Evolutionary conservation across 305 asterid species (phyloP).

Genomic region (Withania somnifera): DNA sequence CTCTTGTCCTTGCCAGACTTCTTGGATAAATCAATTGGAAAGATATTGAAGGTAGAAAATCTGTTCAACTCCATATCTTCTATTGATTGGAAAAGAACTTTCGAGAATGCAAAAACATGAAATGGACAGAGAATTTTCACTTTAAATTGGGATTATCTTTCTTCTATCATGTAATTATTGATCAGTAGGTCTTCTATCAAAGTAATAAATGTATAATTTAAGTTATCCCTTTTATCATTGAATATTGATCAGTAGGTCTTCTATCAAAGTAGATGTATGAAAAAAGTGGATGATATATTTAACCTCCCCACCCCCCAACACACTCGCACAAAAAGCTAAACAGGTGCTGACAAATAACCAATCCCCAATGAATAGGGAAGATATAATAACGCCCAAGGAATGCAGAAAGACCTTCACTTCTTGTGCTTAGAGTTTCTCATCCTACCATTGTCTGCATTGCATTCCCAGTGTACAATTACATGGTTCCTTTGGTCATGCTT

Average conservation of each 20-base stretch:
- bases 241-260: background rate
- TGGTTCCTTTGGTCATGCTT: background rate
- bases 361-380: background rate
- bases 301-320: too few species aligned
- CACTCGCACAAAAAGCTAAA: too few species aligned
- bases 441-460: background rate
- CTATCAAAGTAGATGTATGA: background rate
- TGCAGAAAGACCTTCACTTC: background rate
- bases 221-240: too few species aligned
- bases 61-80: background rate
- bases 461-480: background rate
- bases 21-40: constrained; percentile 71
- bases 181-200: background rate
- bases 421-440: background rate
- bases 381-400: background rate
- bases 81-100: background rate
- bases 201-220: too few species aligned
- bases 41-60: constrained; percentile 29
- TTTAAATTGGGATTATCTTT: background rate
- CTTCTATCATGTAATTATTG: background rate
- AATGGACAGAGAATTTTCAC: background rate
- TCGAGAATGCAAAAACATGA: background rate
- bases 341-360: background rate
- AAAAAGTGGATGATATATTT: background rate
- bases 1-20: constrained; percentile 75